phyloP scores from a whole-genome alignment of 106 monocot species.

The Apostasia shenzhenica region DNA sequence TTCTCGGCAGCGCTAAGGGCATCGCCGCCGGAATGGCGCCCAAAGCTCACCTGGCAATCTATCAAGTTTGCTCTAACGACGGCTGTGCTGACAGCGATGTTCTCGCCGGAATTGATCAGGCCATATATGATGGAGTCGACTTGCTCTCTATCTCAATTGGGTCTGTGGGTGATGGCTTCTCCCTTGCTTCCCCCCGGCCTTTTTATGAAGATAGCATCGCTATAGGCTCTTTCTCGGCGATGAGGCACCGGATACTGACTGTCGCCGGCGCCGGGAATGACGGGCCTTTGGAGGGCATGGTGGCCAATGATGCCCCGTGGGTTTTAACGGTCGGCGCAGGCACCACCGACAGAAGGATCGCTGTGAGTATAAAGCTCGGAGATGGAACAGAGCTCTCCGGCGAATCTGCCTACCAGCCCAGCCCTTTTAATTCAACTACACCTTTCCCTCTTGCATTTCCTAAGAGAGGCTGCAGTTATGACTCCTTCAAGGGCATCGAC shows the following conservation, averaged over 20 bases:
- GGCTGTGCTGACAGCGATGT: slow-evolving; percentile 1
- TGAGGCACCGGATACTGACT: slow-evolving; percentile 16
- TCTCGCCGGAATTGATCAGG: slow-evolving; percentile 20
- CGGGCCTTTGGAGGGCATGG: slow-evolving; percentile 5
- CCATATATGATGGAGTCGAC: slow-evolving; percentile 25
- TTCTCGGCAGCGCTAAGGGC: slow-evolving; percentile 7
- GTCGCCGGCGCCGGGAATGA: slow-evolving; percentile 22
- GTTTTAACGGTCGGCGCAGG: slow-evolving; percentile 27
- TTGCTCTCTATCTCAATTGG: slow-evolving; percentile 15
- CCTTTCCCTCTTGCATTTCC: neutral
- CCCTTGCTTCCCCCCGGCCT: neutral
- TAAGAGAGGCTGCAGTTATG: neutral
- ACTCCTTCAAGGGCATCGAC: slow-evolving; percentile 7
- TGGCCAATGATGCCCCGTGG: slow-evolving; percentile 31
- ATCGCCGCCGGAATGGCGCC: slow-evolving; percentile 20
- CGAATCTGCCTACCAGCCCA: slow-evolving; percentile 18
- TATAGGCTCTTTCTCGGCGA: slow-evolving; percentile 17
- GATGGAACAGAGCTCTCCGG: slow-evolving; percentile 18
- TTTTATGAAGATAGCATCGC: slow-evolving; percentile 9
- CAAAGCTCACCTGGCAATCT: slow-evolving; percentile 19
- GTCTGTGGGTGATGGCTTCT: neutral
- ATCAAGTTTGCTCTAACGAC: slow-evolving; percentile 15
- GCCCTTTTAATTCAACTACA: neutral
- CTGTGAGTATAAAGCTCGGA: slow-evolving; percentile 22
- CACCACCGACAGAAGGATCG: slow-evolving; percentile 23